These are phyloP conservation scores for Kodamaea restingae DNA, from an alignment of 805 yeast genomes.

Conservation along the genomic window DNA sequence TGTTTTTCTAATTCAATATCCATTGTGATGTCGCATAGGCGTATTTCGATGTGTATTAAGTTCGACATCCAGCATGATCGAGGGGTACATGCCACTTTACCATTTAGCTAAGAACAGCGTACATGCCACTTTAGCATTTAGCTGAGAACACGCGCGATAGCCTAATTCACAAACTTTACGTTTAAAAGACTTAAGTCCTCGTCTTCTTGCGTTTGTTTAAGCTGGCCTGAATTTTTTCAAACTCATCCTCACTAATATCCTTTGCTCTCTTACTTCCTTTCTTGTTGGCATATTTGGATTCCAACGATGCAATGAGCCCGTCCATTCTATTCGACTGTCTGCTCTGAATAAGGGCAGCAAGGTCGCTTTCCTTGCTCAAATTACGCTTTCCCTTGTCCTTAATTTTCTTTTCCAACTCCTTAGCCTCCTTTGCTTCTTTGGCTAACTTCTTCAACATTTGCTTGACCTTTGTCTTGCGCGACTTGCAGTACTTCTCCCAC, in stretches of 20 bases:
- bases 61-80: background rate
- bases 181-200: too few relatives aligned
- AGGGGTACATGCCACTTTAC: too few relatives aligned
- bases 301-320: conserved; percentile 43
- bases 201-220: conserved; percentile 4
- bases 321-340: conserved; percentile 44
- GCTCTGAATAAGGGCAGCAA: conserved; percentile 47
- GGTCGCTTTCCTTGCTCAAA: conserved; percentile 35
- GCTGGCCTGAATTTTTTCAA: conserved; percentile 41
- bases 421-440: conserved; percentile 65
- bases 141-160: too few relatives aligned
- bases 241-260: conserved; percentile 50
- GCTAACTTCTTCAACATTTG: conserved; percentile 49
- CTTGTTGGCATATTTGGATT: conserved; percentile 45
- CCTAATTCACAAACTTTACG: too few relatives aligned
- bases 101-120: too few relatives aligned
- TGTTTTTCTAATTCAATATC: too few relatives aligned
- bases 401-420: conserved; percentile 38
- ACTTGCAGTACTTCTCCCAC: conserved; percentile 50
- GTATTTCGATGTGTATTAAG: background rate
- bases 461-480: conserved; percentile 44
- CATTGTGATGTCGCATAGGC: too few relatives aligned
- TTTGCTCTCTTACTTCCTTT: conserved; percentile 33
- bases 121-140: too few relatives aligned
- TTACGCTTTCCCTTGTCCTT: conserved; percentile 31